These are phyloP conservation scores for Protomyces macrosporus DNA, from an alignment of 1,139 yeast species.

Conservation along the genomic window DNA sequence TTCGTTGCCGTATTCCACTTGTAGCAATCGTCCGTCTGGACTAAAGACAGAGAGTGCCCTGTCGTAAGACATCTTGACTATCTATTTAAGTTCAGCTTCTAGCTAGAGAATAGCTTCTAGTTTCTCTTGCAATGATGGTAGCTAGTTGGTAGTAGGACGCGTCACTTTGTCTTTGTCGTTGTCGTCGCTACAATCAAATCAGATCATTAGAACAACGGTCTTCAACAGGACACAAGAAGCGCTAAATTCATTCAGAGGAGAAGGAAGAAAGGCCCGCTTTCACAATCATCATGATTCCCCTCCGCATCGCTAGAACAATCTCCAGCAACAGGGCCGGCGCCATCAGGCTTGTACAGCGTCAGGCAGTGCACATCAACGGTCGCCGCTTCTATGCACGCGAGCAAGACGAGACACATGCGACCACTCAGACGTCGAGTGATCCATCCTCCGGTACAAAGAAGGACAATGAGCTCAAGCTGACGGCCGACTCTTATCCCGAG, in stretches of 20 bases:
- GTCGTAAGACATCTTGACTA: constrained; percentile 53
- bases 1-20: constrained; percentile 95
- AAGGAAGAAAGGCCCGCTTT: not conserved
- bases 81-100: not conserved
- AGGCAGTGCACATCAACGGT: not conserved
- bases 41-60: constrained; percentile 89
- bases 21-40: constrained; percentile 66
- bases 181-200: not conserved
- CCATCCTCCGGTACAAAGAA: constrained; percentile 21
- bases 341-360: not conserved
- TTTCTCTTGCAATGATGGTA: too few species aligned
- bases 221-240: not conserved
- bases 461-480: constrained; percentile 16
- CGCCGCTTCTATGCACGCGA: constrained; percentile 1
- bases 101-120: not conserved
- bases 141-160: not conserved
- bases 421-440: constrained; percentile 18
- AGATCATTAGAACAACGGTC: not conserved
- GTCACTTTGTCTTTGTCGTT: not conserved
- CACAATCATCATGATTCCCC: not conserved
- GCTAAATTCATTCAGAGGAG: too few species aligned
- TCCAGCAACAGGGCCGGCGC: not conserved
- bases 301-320: not conserved
- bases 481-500: constrained; percentile 32
- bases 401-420: constrained; percentile 23